Evolutionary conservation across 106 monocot genomes (phyloP).

Genomic region (Hemerocallis citrina): DNA sequence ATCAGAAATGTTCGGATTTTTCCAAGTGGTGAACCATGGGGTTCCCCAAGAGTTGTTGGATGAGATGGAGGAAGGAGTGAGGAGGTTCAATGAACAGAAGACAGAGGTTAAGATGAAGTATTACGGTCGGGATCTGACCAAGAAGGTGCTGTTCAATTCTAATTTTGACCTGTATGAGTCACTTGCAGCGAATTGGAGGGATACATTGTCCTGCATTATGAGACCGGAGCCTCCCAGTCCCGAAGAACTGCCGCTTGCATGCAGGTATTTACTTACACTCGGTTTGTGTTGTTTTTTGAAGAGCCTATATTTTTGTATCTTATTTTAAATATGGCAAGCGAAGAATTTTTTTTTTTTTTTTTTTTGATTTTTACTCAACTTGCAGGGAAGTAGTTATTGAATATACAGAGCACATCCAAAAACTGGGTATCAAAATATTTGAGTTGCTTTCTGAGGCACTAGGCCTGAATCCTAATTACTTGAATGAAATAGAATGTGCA

Average conservation of each 20-base stretch:
- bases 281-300: too few relatives aligned
- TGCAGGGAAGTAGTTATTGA: neutral
- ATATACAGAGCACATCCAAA: neutral
- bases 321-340: too few relatives aligned
- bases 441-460: constrained; percentile 9
- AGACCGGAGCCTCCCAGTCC: constrained; percentile 6
- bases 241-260: constrained; percentile 27
- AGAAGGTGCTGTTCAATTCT: constrained; percentile 15
- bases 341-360: neutral
- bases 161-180: constrained; percentile 41
- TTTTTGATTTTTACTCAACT: neutral
- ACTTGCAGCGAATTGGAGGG: constrained; percentile 40
- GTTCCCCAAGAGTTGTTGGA: constrained; percentile 5
- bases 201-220: constrained; percentile 20
- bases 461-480: constrained; percentile 17
- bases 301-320: too few relatives aligned
- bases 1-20: constrained; percentile 12
- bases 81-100: constrained; percentile 13
- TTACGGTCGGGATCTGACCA: constrained; percentile 11
- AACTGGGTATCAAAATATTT: neutral
- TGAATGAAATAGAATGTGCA: constrained; percentile 41
- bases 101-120: constrained; percentile 10
- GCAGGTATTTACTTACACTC: constrained; percentile 27
- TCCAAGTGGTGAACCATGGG: constrained; percentile 27
- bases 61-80: constrained; percentile 2